These are phyloP conservation scores for Morella rubra DNA, from an alignment of 306 rosid genomes.

Conservation along the genomic window DNA sequence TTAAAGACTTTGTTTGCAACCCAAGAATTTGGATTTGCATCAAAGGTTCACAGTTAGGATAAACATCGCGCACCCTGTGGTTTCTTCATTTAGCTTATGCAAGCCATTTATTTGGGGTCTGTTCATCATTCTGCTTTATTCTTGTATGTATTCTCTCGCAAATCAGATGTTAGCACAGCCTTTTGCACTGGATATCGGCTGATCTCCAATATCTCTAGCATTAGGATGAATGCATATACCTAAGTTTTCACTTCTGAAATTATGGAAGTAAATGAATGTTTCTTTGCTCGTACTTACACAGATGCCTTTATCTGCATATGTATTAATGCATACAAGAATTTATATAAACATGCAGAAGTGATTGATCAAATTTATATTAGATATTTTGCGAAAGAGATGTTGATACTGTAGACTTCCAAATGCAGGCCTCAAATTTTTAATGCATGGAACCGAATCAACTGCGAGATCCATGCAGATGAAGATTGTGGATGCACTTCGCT, in stretches of 20 bases:
- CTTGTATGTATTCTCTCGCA: too few relatives aligned
- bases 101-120: not conserved
- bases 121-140: too few relatives aligned
- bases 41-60: not conserved
- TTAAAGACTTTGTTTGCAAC: not conserved
- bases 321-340: not conserved
- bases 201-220: too few relatives aligned
- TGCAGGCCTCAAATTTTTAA: slow-evolving; percentile 39
- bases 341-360: not conserved
- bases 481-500: slow-evolving; percentile 58
- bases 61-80: not conserved
- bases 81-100: not conserved
- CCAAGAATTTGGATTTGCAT: not conserved
- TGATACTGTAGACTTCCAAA: slow-evolving; percentile 13
- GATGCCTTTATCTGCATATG: not conserved
- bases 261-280: not conserved
- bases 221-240: too few relatives aligned
- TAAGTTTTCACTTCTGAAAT: too few relatives aligned
- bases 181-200: too few relatives aligned
- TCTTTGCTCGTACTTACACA: not conserved
- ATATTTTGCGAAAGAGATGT: not conserved
- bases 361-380: not conserved
- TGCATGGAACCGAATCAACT: slow-evolving; percentile 33
- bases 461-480: slow-evolving; percentile 42
- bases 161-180: too few relatives aligned